A percentile compares a stretch with the other conserved stretches of the same genome.
Conservation (phyloP, 169 alveolate genomes). For the Plasmodium malariae region DNA sequence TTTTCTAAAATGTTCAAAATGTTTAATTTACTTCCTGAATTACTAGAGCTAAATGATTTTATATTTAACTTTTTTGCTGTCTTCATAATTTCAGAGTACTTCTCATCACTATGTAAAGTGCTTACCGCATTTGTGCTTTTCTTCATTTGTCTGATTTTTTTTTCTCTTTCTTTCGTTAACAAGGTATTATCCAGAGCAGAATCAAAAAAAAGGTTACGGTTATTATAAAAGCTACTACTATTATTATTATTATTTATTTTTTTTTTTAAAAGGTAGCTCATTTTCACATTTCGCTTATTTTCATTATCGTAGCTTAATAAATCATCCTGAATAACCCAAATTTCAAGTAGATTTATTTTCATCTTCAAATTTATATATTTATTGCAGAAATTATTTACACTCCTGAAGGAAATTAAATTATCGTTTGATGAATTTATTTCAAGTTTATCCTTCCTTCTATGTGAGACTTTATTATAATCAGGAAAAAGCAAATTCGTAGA, state of each 20-base stretch:
- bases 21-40: conserved; percentile 38
- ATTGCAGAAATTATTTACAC: background rate
- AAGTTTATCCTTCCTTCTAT: background rate
- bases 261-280: conserved; percentile 40
- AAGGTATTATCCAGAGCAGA: no score
- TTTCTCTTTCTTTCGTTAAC: conserved; percentile 1
- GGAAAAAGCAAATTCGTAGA: background rate
- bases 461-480: background rate
- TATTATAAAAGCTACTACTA: no score
- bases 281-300: background rate
- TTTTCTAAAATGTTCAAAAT: conserved; percentile 30
- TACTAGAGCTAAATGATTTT: conserved; percentile 55
- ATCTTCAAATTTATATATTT: conserved; percentile 27
- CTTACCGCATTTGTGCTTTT: background rate
- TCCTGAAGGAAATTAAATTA: background rate
- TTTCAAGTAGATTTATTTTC: conserved; percentile 20
- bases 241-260: background rate
- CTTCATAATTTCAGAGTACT: background rate
- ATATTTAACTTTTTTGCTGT: conserved; percentile 8
- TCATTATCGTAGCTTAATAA: background rate
- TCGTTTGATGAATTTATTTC: background rate
- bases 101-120: background rate
- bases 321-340: conserved; percentile 67
- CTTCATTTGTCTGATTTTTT: background rate
- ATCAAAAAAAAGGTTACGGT: no score